Percentiles rank a stretch among this genome's conserved stretches.
These are phyloP conservation scores for Pythium coloratum DNA, from an alignment of 352 stramenopile genomes.

Conservation along the genomic window DNA sequence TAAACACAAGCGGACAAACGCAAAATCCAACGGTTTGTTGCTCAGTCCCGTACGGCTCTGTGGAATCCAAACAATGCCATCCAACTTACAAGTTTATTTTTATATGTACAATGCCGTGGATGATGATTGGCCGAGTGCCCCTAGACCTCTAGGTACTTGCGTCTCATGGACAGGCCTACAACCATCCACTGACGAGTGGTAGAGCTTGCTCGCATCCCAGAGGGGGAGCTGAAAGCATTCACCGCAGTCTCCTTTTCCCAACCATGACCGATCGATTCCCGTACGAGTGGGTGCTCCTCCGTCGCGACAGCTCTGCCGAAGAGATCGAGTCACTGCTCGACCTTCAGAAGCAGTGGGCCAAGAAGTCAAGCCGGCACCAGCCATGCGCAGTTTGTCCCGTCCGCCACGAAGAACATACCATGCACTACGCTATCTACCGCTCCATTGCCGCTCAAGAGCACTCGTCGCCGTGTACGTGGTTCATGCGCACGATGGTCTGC, in stretches of 20 bases:
- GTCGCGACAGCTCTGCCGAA: conserved; percentile 1
- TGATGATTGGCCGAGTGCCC: background rate
- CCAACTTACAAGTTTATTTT: background rate
- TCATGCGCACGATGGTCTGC: background rate
- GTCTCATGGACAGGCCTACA: background rate
- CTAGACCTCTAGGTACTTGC: background rate
- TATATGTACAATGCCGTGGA: background rate
- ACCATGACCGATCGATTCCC: background rate
- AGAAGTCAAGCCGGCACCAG: conserved; percentile 13
- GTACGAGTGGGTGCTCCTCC: background rate
- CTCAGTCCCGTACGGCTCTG: background rate
- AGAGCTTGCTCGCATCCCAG: background rate
- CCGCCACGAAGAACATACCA: conserved; percentile 2
- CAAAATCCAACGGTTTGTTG: background rate
- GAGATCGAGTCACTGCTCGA: conserved; percentile 2
- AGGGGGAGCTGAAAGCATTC: background rate
- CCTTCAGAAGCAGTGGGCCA: conserved; percentile 5
- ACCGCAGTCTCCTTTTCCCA: background rate
- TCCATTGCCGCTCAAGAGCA: background rate
- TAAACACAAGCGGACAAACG: background rate
- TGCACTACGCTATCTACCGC: conserved; percentile 10
- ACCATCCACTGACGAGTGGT: background rate
- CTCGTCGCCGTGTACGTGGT: background rate
- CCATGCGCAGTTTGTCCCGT: background rate
- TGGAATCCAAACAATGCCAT: background rate